These are phyloP conservation scores for Funneliformis geosporum DNA, from an alignment of 192 early-diverging fungal species.

Conservation along the genomic window DNA sequence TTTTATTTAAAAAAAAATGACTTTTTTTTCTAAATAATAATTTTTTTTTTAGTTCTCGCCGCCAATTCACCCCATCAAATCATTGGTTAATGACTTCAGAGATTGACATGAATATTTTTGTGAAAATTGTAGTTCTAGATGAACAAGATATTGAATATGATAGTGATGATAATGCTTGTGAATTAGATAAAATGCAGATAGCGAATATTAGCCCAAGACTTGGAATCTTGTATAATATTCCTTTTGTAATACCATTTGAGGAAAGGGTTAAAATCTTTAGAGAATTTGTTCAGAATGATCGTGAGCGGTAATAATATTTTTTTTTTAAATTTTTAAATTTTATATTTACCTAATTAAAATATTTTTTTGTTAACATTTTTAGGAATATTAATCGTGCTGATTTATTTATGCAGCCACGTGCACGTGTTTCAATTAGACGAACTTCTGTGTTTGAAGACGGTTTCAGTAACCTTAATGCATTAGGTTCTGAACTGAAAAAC, in stretches of 20 bases:
- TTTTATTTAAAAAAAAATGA: neutral
- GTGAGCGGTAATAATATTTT: conserved; percentile 33
- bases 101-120: conserved; percentile 63
- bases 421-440: conserved; percentile 65
- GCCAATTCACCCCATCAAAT: conserved; percentile 63
- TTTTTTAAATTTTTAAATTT: neutral
- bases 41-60: conserved; percentile 53
- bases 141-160: conserved; percentile 48
- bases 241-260: conserved; percentile 92
- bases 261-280: conserved; percentile 85
- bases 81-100: conserved; percentile 67
- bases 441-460: conserved; percentile 90
- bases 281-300: conserved; percentile 72
- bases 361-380: neutral
- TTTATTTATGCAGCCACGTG: conserved; percentile 33
- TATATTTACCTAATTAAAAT: neutral
- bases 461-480: conserved; percentile 65
- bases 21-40: neutral
- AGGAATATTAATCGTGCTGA: neutral
- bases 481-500: conserved; percentile 71
- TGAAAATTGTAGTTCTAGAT: conserved; percentile 55
- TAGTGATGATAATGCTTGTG: conserved; percentile 17
- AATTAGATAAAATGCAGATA: conserved; percentile 34
- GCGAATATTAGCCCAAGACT: conserved; percentile 54
- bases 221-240: conserved; percentile 75